A percentile compares a stretch with the other conserved stretches of the same genome.
phyloP scores from a whole-genome alignment of 306 rosid species.

The Gleditsia sinensis region DNA sequence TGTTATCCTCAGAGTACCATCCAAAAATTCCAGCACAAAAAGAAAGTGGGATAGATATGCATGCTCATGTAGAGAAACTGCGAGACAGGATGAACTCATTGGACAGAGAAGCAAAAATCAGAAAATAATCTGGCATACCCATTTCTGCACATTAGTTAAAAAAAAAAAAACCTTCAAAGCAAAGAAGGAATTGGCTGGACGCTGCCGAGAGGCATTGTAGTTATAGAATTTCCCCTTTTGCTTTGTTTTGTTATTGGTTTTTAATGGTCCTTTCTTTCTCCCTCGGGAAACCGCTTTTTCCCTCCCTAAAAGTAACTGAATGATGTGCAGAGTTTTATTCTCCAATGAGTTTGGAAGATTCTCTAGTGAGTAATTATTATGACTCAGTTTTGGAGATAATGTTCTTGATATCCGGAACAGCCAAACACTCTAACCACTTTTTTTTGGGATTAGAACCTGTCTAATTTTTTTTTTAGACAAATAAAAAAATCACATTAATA shows the following conservation, averaged over 20 bases:
- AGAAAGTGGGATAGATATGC: slow-evolving; percentile 33
- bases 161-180: slow-evolving; percentile 51
- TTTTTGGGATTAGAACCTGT: no score
- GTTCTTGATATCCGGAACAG: slow-evolving; percentile 39
- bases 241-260: slow-evolving; percentile 22
- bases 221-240: slow-evolving; percentile 13
- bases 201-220: slow-evolving; percentile 51
- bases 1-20: slow-evolving; percentile 1
- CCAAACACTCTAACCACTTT: no score
- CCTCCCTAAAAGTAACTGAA: slow-evolving; percentile 44
- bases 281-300: slow-evolving; percentile 27
- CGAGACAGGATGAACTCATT: slow-evolving; percentile 38
- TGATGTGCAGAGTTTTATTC: slow-evolving; percentile 54
- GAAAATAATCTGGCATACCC: slow-evolving; percentile 46
- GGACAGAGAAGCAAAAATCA: slow-evolving; percentile 28
- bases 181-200: slow-evolving; percentile 51
- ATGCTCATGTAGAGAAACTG: slow-evolving; percentile 29
- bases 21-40: slow-evolving; percentile 7
- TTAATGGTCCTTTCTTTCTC: slow-evolving; percentile 27
- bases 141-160: slow-evolving; percentile 40
- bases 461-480: no score
- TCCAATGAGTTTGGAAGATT: slow-evolving; percentile 83
- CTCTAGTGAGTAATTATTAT: slow-evolving; percentile 44
- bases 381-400: slow-evolving; percentile 45
- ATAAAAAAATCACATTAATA: no score